Evolutionary conservation across 1,139 yeast species (phyloP).

Genomic region (Lodderomyces theae): DNA sequence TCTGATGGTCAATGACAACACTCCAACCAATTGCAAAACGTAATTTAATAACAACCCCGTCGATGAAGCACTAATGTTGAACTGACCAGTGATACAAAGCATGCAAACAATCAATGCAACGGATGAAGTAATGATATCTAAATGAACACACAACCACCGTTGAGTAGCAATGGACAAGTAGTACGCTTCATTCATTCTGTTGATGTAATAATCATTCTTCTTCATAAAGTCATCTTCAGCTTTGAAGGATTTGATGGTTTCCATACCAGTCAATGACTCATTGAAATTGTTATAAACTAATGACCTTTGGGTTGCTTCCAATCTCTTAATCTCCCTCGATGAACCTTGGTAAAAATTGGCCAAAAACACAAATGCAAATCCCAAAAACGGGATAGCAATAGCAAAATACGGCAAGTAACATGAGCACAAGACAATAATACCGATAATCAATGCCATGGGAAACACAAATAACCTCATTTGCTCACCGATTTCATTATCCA

Average conservation of each 20-base stretch:
- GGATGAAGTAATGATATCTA: constrained; percentile 37
- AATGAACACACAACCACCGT: constrained; percentile 44
- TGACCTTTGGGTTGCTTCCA: constrained; percentile 45
- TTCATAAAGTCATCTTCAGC: constrained; percentile 31
- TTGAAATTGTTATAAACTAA: constrained; percentile 46
- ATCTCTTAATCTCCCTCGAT: constrained; percentile 44
- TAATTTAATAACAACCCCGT: constrained; percentile 44
- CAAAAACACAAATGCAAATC: constrained; percentile 28
- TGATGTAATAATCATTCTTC: constrained; percentile 35
- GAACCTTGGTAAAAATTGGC: constrained; percentile 44
- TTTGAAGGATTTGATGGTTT: constrained; percentile 39
- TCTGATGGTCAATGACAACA: constrained; percentile 40
- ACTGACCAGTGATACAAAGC: constrained; percentile 40
- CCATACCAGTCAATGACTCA: constrained; percentile 46
- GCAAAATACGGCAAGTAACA: constrained; percentile 48
- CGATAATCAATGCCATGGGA: constrained; percentile 40
- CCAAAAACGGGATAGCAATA: constrained; percentile 42
- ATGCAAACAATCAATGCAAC: constrained; percentile 41
- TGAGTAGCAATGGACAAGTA: constrained; percentile 41
- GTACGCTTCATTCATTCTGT: constrained; percentile 46
- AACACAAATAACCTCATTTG: constrained; percentile 42
- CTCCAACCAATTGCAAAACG: constrained; percentile 45
- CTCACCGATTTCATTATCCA: constrained; percentile 48
- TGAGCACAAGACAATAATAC: constrained; percentile 42
- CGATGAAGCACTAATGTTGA: constrained; percentile 41